phyloP scores from a whole-genome alignment of 2,329 filamentous ascomycete genomes.

The Aciculosporium take region DNA sequence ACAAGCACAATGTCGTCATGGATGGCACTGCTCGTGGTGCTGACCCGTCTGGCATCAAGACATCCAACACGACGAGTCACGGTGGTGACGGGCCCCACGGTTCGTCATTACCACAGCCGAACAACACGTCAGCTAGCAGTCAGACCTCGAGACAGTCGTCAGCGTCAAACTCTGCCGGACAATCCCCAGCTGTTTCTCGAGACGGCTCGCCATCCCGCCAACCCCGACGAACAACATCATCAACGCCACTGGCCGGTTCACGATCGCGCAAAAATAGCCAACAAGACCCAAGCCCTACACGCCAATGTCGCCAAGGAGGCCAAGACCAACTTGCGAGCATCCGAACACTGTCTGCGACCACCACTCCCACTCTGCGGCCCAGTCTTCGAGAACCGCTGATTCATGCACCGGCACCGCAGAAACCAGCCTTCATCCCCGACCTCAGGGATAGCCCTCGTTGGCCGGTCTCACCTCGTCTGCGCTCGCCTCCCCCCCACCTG shows the following conservation, averaged over 20 bases:
- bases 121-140: conserved; percentile 12
- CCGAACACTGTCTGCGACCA: conserved; percentile 53
- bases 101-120: conserved; percentile 1
- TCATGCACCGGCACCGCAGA: conserved; percentile 50
- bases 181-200: conserved; percentile 26
- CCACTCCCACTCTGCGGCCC: conserved; percentile 51
- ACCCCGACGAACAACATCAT: conserved; percentile 20
- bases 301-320: conserved; percentile 34
- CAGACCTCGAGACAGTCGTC: conserved; percentile 24
- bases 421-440: conserved; percentile 37
- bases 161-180: conserved; percentile 20
- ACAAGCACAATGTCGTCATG: conserved; percentile 17
- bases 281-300: conserved; percentile 49
- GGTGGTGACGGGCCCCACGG: neutral
- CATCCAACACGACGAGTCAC: neutral
- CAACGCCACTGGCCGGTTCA: conserved; percentile 23
- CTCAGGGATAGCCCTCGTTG: conserved; percentile 50
- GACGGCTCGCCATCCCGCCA: conserved; percentile 34
- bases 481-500: conserved; percentile 55
- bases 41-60: conserved; percentile 8
- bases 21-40: conserved; percentile 7
- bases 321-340: conserved; percentile 49
- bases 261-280: conserved; percentile 52
- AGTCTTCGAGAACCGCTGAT: conserved; percentile 44
- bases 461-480: conserved; percentile 64